Evolutionary conservation across 257 asterid species (phyloP), one percentile per base, ranked within the genome.

Genomic region (Verbena officinalis): DNA sequence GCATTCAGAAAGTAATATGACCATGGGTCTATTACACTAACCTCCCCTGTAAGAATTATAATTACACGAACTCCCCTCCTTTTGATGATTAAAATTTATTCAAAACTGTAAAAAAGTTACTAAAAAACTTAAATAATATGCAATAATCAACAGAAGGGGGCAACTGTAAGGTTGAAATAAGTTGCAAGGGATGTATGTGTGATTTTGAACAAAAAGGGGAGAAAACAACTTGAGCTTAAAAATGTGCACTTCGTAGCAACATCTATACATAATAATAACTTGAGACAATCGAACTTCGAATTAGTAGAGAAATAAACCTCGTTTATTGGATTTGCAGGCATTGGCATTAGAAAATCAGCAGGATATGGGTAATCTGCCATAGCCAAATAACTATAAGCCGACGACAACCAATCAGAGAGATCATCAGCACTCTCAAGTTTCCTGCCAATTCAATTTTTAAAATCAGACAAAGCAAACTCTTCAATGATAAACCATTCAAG

Each of bases 351-450:
- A 78, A 92, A 93, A 72, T 78, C 91, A 15, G 97, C 61, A 36
- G 97, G 91, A 73, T 89, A 89, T 7, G 98, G 98, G 75, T 92
- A 92, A 81, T 92, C 59, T 17, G 73, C 84, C 98, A 92, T 92
- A 10, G 95, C 96, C 85, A 92, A 70, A 75, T 87, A 89, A 73
- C 98, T 85, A 81, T 93, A 93, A 55, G 96, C 97, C 8, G 86
- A 75, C 0, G 77, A 80, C 68, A 93, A 77, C 98, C 98, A 93
- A 45, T 74, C 63, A 38, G 81, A 73, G 57, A 93, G 89, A 70
- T 77, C 95, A 45, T 73, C 87, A 46, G 81, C 71, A 61, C 83
- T 92, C 64, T 84, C 81, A 52, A 93, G 86, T 60, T 82, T 82
- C 86, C 98, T 93, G 87, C 76, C 64, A 77, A n/a, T 62, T 75